These are phyloP conservation scores for Echeveria elegans DNA, from an alignment of 164 flowering plant species.

Conservation along the genomic window DNA sequence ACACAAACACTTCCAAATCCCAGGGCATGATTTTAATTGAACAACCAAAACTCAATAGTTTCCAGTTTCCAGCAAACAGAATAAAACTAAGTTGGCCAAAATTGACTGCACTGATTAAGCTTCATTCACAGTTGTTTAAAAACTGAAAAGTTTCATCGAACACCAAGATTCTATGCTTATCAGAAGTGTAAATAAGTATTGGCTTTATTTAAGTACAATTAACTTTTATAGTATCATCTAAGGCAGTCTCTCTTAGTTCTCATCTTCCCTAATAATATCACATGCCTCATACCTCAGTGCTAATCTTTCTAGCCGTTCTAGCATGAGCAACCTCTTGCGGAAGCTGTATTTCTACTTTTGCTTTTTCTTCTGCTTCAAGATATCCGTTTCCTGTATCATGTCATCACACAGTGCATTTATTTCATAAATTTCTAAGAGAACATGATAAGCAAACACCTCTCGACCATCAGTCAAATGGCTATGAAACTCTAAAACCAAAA, in stretches of 20 bases:
- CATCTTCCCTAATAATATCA: neutral
- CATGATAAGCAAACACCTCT: neutral
- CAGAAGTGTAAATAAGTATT: too few species aligned
- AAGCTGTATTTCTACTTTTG: conserved; percentile 52
- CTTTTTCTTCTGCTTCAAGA: conserved; percentile 72
- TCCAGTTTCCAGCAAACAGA: too few species aligned
- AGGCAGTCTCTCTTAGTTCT: too few species aligned
- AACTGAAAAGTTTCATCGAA: too few species aligned
- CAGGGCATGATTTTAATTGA: too few species aligned
- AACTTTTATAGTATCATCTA: neutral
- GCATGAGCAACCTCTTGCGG: conserved; percentile 70
- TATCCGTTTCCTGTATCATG: conserved; percentile 67
- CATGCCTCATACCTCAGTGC: conserved; percentile 47
- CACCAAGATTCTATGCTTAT: too few species aligned
- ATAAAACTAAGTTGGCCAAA: too few species aligned
- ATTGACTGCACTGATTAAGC: too few species aligned
- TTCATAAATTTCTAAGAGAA: neutral
- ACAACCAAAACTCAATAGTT: too few species aligned
- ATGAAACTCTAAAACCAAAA: neutral
- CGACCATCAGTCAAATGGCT: neutral
- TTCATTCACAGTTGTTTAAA: too few species aligned
- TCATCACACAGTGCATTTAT: neutral
- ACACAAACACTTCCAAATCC: too few species aligned
- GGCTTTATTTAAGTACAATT: too few species aligned
- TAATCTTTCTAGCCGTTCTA: conserved; percentile 53